These are phyloP conservation scores for Nicotiana attenuata DNA, from an alignment of 257 asterid genomes.

Conservation along the genomic window DNA sequence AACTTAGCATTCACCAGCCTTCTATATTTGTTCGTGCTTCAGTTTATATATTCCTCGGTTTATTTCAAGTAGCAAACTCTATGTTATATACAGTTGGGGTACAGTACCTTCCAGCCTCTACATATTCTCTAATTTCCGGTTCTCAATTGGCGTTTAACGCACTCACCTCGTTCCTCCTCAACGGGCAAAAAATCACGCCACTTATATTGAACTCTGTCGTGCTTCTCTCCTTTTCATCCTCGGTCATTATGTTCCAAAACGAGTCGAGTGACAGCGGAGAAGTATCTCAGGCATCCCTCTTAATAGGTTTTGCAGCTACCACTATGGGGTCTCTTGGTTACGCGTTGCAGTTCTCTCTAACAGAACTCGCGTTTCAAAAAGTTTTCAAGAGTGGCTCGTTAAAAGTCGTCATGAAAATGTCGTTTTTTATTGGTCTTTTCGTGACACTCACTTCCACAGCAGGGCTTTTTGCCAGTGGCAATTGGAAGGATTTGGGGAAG, in stretches of 20 bases:
- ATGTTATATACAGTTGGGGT: conserved; percentile 35
- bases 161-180: conserved; percentile 40
- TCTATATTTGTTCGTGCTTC: background rate
- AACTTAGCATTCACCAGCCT: background rate
- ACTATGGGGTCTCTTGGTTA: background rate
- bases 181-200: conserved; percentile 28
- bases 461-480: conserved; percentile 21
- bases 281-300: conserved; percentile 1
- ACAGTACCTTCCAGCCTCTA: conserved; percentile 33
- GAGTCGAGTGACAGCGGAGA: background rate
- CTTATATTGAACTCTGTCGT: conserved; percentile 25
- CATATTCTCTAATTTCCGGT: conserved; percentile 34
- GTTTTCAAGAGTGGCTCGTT: conserved; percentile 22
- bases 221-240: conserved; percentile 39
- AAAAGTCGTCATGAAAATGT: conserved; percentile 19
- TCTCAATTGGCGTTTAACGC: conserved; percentile 42
- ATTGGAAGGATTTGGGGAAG: conserved; percentile 19
- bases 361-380: conserved; percentile 27
- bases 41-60: conserved; percentile 3
- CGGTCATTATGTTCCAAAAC: conserved; percentile 22
- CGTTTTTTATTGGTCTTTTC: conserved; percentile 25
- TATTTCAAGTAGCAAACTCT: conserved; percentile 10
- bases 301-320: conserved; percentile 19
- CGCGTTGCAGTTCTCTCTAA: conserved; percentile 29
- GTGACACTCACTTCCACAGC: conserved; percentile 12